Base-by-base conservation (phyloP, 75 land plant genomes). In the Selaginella tamariscina region DNA sequence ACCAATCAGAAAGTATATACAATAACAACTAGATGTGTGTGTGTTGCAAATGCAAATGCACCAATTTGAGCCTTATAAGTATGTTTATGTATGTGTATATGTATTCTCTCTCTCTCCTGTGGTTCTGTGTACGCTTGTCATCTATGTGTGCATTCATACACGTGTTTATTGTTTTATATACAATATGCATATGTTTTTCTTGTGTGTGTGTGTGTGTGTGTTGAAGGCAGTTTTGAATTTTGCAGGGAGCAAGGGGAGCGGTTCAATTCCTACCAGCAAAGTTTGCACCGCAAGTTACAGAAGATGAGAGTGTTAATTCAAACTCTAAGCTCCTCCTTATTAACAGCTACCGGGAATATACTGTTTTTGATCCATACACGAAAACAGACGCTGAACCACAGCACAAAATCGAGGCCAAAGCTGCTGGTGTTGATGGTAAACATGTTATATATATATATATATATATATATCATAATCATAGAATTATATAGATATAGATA, bases 161-260 rank as follows among this genome's bases (percentile, higher is more conserved):
- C n/a, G n/a, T n/a, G n/a, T n/a, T n/a, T n/a, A n/a, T n/a, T n/a
- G 49, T 15, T 15, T 39, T 39, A 39, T 39, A 15, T 15, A 39
- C 49, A n/a, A 5, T 39, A 39, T 5, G 15, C 49, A 39, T 39
- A 39, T 39, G 11, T 15, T 55, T 15, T 28, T 55, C 27, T 2
- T n/a, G n/a, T n/a, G n/a, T n/a, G n/a, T n/a, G n/a, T n/a, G n/a
- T n/a, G n/a, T n/a, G n/a, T n/a, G n/a, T n/a, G n/a, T n/a, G n/a
- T n/a, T n/a, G n/a, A n/a, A n/a, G n/a, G n/a, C n/a, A n/a, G n/a
- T n/a, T n/a, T n/a, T n/a, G n/a, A n/a, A n/a, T n/a, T n/a, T n/a
- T 24, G 32, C 67, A 55, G 29, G 78, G 74, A 18, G 44, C 57
- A 5, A 74, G 76, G 28, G 76, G 72, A 27, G 32, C 73, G 0